These are phyloP conservation scores for Hysterium pulicare DNA, from an alignment of 2,329 filamentous ascomycete species.

Conservation along the genomic window DNA sequence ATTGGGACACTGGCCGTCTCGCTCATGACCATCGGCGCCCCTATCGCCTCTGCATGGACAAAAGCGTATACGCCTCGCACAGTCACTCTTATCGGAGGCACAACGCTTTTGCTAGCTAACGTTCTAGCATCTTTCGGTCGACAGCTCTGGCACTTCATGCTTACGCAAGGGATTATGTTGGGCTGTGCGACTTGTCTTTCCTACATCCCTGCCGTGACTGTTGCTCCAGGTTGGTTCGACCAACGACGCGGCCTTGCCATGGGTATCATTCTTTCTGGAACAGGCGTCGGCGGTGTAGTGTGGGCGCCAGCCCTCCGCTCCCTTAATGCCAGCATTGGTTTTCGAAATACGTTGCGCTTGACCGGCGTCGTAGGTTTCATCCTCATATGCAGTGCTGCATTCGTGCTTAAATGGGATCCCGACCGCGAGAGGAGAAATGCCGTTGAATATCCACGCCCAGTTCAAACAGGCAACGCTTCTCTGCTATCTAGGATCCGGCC, in stretches of 20 bases:
- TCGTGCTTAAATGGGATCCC: conserved; percentile 30
- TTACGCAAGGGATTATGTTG: conserved; percentile 36
- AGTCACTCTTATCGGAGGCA: conserved; percentile 3
- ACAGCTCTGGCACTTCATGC: conserved; percentile 9
- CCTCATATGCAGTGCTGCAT: conserved; percentile 22
- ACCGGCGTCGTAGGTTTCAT: conserved; percentile 29
- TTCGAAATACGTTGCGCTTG: conserved; percentile 37
- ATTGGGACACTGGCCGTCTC: conserved; percentile 10
- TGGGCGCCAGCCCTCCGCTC: conserved; percentile 31
- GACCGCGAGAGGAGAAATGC: conserved; percentile 13
- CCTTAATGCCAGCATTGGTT: conserved; percentile 32
- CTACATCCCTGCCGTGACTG: conserved; percentile 39
- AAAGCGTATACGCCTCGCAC: conserved; percentile 6
- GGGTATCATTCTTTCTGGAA: conserved; percentile 38
- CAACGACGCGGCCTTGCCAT: conserved; percentile 36
- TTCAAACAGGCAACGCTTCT: background rate
- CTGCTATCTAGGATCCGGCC: conserved; percentile 1
- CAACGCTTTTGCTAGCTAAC: conserved; percentile 4
- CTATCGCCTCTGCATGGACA: conserved; percentile 6
- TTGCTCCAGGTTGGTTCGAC: conserved; percentile 40
- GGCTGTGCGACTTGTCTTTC: conserved; percentile 39
- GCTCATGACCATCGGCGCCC: conserved; percentile 9
- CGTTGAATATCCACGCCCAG: conserved; percentile 4
- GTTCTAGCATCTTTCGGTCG: conserved; percentile 5
- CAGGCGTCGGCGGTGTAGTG: conserved; percentile 38